Conservation (phyloP, 495 filamentous ascomycete species). For the Xylaria telfairii region DNA sequence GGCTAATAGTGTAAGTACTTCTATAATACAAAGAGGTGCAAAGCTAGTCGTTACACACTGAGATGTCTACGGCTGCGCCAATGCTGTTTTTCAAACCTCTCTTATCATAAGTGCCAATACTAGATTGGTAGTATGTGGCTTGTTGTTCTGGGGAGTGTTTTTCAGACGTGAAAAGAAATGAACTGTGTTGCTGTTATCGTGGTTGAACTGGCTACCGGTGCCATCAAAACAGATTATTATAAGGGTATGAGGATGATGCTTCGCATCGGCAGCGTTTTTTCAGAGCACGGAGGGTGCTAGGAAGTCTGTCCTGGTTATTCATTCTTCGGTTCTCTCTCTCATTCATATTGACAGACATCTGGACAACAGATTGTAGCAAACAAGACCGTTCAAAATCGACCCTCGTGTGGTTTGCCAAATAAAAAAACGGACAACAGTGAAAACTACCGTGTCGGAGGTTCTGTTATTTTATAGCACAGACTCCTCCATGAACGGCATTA, state of each 20-base stretch:
- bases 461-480: not conserved
- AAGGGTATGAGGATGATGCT: constrained; percentile 37
- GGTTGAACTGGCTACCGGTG: constrained; percentile 49
- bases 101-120: constrained; percentile 49
- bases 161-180: constrained; percentile 47
- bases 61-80: constrained; percentile 44
- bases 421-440: not conserved
- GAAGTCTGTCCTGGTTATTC: constrained; percentile 21
- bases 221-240: constrained; percentile 50
- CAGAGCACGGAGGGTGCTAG: constrained; percentile 38
- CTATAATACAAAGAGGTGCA: not conserved
- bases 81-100: constrained; percentile 42
- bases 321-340: not conserved
- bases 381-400: not conserved
- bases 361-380: not conserved
- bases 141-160: constrained; percentile 42
- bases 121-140: constrained; percentile 49
- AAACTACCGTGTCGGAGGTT: not conserved
- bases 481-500: not conserved
- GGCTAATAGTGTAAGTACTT: not conserved
- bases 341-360: not conserved
- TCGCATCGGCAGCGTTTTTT: constrained; percentile 31
- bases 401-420: not conserved
- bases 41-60: not conserved
- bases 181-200: constrained; percentile 51